Base-by-base conservation (phyloP, 2,329 filamentous ascomycete species). In the Botryosphaeria dothidea region DNA sequence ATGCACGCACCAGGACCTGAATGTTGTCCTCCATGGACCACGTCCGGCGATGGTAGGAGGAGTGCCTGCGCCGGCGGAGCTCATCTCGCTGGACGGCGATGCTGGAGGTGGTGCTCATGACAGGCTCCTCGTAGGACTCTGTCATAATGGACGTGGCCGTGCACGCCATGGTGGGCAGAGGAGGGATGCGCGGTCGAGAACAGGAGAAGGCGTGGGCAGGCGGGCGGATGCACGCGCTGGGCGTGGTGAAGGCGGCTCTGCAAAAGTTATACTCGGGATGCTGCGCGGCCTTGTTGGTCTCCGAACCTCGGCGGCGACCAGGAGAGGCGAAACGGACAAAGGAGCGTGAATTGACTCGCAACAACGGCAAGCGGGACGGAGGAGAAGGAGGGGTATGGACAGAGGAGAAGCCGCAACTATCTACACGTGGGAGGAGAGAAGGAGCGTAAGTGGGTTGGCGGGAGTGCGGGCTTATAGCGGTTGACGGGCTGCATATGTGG, bases 11-110 rank as follows among this genome's bases (percentile, higher is more conserved):
- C 70, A 82, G 69, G 1, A 80, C 62, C 62, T 82, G 81, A 46
- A 83, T 75, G 70, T 83, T 81, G 65, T 84, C 82, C 64, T 84
- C 82, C 15, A 76, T 71, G 34, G 76, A 73, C 77, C 81, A 83
- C 64, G 78, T 75, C 64, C 75, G 74, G 41, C 77, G 73, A 57
- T 79, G 74, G 70, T 82, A 82, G 45, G 80, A 82, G 21, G 80
- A 83, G 68, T 83, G 81, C 38, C 82, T 75, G 65, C 81, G 74
- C 49, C 79, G 76, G 64, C 77, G 74, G 61, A 76, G 69, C 15
- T 73, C 73, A 49, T 75, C 71, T 49, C 69, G 56, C 8, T 65
- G 74, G 65, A 70, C 74, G 61, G 70, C 48, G 23, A 73, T 77
- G 43, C 75, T 72, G 48, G 80, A 80, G 23, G 74, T 72, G 43